Percentiles rank a stretch among this genome's conserved stretches.
Conservation (phyloP, 805 yeast species). For the Clavispora vitiphila region DNA sequence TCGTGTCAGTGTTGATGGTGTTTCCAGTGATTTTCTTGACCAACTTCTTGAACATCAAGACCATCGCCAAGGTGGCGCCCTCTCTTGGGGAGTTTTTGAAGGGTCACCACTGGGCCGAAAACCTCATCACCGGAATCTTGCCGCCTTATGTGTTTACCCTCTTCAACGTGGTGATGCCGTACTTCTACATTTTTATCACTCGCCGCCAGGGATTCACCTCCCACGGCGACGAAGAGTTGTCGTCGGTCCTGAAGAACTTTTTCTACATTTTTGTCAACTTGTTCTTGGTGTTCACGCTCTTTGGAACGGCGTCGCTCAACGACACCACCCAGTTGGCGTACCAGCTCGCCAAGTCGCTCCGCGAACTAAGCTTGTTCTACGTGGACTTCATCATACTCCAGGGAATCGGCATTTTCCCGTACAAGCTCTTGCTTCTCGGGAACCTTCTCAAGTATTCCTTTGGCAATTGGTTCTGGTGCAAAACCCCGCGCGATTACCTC, state of each 20-base stretch:
- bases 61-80: conserved; percentile 81
- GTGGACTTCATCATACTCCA: conserved; percentile 80
- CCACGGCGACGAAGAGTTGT: conserved; percentile 86
- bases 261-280: conserved; percentile 91
- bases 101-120: conserved; percentile 65
- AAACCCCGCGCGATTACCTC: conserved; percentile 78
- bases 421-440: conserved; percentile 77
- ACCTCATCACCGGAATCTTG: conserved; percentile 77
- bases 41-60: conserved; percentile 69
- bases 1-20: conserved; percentile 67
- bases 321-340: conserved; percentile 89
- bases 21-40: conserved; percentile 85
- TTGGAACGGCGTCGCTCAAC: conserved; percentile 85
- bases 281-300: conserved; percentile 89
- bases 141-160: conserved; percentile 90
- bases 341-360: conserved; percentile 76
- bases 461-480: conserved; percentile 52
- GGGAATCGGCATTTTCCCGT: conserved; percentile 87
- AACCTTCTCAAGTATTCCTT: conserved; percentile 67
- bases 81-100: conserved; percentile 63
- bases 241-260: conserved; percentile 87
- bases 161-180: conserved; percentile 79
- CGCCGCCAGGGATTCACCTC: conserved; percentile 84
- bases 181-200: conserved; percentile 78
- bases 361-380: conserved; percentile 78